Evolutionary conservation across 495 filamentous ascomycete genomes (phyloP), one percentile per base, ranked within the genome.

Genomic region (Talaromyces borbonicus): DNA sequence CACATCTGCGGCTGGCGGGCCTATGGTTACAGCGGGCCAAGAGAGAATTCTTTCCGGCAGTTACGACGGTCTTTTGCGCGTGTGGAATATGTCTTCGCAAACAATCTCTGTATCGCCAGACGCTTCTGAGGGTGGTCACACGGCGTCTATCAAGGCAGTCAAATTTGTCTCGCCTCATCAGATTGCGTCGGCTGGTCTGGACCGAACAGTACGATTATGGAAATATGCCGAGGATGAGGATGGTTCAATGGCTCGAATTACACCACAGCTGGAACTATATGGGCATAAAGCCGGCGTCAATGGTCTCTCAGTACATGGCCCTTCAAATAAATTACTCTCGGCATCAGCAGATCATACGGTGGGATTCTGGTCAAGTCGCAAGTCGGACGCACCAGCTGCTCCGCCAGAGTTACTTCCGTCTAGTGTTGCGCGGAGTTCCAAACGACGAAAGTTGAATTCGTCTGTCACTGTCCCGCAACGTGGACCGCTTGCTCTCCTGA

Each of bases 1-100:
- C 15, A 78, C 72, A 26, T 87, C 81, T 11, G 61, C 68, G 31
- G 79, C 84, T 16, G 79, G 71, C 16, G 65, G 62, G 33, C 81
- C 77, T 78, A 62, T 59, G 49, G 75, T 61, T 54, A 61, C 52
- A 43, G 58, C 47, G 5, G 77, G 78, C 23, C 72, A 82, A 41
- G 78, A 82, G 53, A 70, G 87, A 32, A 83, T 97, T 46, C 64
- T 95, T n/a, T 89, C 87, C 0, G 89, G 80, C 8, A 86, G 84
- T 24, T 96, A 92, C 58, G 92, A 98, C 58, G 90, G 90, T 18
- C 59, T 92, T 8, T 63, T 95, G 30, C 72, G 87, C 39, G 73
- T 97, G 55, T 96, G 92, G 90, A 83, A 92, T 55, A 79, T 80
- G 63, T 88, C 85, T 1, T 88, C 84, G 3, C 77, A 90, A 50